Evolutionary conservation across 495 filamentous ascomycete species (phyloP), one percentile per base, ranked within the genome.

Genomic region (Glonium stellatum): DNA sequence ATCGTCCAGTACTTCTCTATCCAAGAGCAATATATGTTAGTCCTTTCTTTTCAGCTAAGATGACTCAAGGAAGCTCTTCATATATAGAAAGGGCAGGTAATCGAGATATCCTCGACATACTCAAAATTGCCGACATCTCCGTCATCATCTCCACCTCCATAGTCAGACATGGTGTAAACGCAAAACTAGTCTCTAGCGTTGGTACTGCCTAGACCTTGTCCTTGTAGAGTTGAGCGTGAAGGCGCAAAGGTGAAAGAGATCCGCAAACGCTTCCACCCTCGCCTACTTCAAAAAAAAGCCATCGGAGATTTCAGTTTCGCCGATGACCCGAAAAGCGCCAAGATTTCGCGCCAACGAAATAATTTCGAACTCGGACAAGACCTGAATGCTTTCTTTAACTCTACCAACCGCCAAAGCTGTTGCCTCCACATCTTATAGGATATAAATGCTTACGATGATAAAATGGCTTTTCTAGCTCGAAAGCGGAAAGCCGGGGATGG

Each of bases 141-240:
- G 31, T 78, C 85, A 50, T 81, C 80, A 67, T 87, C 66, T 41
- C 49, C 81, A 59, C 84, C 86, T 55, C 85, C 90, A 75, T 85
- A 90, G 77, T 96, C 90, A 70, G 89, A 95, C 90, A 96, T 95
- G 44, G 41, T 68, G 22, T 6, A 31, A 44, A n/a, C 18, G 35
- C 23, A 9, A 42, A 18, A 18, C 13, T 18, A 11, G 39, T 44
- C 39, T 44, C 21, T 15, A 27, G 53, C 13, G 31, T 50, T 5
- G 34, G 49, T 46, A 21, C 35, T 21, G 39, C 22, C 15, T 48
- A 21, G 54, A 21, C 27, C 34, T 21, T 4, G 10, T 13, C 25
- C 21, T 50, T 9, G 44, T 44, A 18, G 13, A 44, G 39, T 44
- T 13, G 39, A 11, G 12, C 12, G 39, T 44, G 13, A 44, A 18